These are phyloP conservation scores for Marasmius fiardii DNA, from an alignment of 1,284 basidiomycete species.

Conservation along the genomic window DNA sequence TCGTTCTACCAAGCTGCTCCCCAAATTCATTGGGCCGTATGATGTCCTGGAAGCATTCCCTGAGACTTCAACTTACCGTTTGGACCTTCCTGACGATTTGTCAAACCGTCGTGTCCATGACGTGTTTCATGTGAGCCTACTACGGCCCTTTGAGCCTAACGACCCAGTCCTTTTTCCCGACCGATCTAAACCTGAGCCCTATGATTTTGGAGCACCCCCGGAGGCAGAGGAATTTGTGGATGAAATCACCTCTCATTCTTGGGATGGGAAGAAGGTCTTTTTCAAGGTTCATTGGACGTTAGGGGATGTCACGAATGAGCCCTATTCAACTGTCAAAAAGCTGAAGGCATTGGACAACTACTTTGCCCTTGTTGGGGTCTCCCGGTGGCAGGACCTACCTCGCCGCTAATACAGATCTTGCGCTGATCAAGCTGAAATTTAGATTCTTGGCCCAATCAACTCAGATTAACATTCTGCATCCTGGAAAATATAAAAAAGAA, in stretches of 20 bases:
- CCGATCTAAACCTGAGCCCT: conserved; percentile 1
- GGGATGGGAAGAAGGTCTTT: neutral
- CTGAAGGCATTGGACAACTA: conserved; percentile 9
- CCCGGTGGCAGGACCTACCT: conserved; percentile 7
- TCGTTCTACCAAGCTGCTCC: conserved; percentile 23
- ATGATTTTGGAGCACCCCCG: conserved; percentile 9
- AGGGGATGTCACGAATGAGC: conserved; percentile 7
- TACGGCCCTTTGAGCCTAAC: conserved; percentile 5
- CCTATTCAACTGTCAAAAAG: conserved; percentile 5
- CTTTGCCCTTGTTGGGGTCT: neutral
- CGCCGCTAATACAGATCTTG: neutral
- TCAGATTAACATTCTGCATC: neutral
- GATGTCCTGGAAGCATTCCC: conserved; percentile 19
- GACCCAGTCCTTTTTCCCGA: neutral
- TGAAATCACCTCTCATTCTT: conserved; percentile 1
- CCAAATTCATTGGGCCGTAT: conserved; percentile 30
- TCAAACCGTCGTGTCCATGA: conserved; percentile 18
- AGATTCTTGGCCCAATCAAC: neutral
- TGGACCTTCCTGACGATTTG: conserved; percentile 25
- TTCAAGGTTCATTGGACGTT: conserved; percentile 8
- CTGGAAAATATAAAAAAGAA: neutral
- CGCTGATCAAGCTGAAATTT: neutral
- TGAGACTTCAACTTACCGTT: conserved; percentile 21
- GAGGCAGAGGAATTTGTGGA: too few relatives aligned
- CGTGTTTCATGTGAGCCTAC: conserved; percentile 16